Conservation (phyloP, 257 asterid species). For the Phtheirospermum japonicum region DNA sequence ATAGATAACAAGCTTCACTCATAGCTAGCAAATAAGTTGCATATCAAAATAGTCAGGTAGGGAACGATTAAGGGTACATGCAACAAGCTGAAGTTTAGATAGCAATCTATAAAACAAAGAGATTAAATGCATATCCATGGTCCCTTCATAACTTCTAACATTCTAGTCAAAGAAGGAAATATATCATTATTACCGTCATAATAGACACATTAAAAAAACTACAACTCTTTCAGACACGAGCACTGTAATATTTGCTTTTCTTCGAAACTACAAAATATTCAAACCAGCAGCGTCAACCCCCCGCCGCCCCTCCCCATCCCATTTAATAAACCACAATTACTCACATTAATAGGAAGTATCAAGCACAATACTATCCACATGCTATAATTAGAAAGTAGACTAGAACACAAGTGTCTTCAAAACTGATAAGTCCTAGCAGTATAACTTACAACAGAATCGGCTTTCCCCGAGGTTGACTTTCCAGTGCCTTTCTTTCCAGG, state of each 20-base stretch:
- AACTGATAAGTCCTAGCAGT: neutral
- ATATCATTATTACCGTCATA: neutral
- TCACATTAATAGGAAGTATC: constrained; percentile 9
- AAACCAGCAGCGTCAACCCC: too few species aligned
- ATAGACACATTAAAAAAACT: neutral
- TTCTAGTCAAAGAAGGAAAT: neutral
- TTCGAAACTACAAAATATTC: constrained; percentile 13
- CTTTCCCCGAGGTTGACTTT: constrained; percentile 59
- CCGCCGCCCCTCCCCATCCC: neutral
- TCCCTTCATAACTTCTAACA: constrained; percentile 17
- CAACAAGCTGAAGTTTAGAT: constrained; percentile 11
- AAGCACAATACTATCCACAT: constrained; percentile 2
- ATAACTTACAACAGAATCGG: constrained; percentile 66
- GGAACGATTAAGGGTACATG: neutral
- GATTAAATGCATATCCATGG: constrained; percentile 2
- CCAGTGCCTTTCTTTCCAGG: constrained; percentile 72
- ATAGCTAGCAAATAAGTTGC: neutral
- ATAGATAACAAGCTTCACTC: neutral
- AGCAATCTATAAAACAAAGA: neutral
- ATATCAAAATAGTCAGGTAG: neutral
- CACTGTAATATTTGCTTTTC: constrained; percentile 15
- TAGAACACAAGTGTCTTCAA: constrained; percentile 3
- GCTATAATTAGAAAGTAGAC: constrained; percentile 1
- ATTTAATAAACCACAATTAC: constrained; percentile 2
- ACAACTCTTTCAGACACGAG: neutral